Conservation (phyloP, 352 stramenopile species). For the Pelagophyceae sp. region DNA sequence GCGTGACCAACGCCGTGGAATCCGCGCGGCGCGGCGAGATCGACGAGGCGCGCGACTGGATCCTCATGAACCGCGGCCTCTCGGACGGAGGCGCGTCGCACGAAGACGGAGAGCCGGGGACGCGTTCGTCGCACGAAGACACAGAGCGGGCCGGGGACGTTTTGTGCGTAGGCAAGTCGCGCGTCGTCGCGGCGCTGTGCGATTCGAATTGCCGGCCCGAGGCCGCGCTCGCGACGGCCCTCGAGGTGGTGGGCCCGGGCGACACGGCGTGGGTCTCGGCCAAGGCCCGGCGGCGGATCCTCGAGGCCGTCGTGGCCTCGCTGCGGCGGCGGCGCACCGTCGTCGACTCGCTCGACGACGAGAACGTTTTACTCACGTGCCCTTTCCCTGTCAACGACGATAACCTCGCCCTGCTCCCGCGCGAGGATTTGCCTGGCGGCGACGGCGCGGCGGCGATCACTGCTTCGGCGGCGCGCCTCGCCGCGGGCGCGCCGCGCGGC, state of each 20-base stretch:
- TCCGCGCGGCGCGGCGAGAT: neutral
- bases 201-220: neutral
- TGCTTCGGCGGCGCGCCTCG: neutral
- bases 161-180: too few species aligned
- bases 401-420: too few species aligned
- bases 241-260: neutral
- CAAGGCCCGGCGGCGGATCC: neutral
- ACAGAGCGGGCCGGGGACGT: too few species aligned
- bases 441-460: too few species aligned
- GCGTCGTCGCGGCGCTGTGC: slow-evolving; percentile 1
- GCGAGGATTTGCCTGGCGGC: neutral
- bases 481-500: too few species aligned
- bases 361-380: too few species aligned
- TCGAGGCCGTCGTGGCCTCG: neutral
- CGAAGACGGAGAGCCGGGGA: too few species aligned
- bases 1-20: neutral
- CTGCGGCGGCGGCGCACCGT: neutral
- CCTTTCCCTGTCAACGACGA: too few species aligned
- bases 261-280: neutral
- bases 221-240: neutral
- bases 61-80: neutral
- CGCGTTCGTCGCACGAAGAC: too few species aligned
- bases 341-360: neutral
- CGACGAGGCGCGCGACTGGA: neutral
- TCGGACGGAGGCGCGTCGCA: too few species aligned